phyloP scores from a whole-genome alignment of 1,284 basidiomycete species.

The Macrocystidia cucumis region DNA sequence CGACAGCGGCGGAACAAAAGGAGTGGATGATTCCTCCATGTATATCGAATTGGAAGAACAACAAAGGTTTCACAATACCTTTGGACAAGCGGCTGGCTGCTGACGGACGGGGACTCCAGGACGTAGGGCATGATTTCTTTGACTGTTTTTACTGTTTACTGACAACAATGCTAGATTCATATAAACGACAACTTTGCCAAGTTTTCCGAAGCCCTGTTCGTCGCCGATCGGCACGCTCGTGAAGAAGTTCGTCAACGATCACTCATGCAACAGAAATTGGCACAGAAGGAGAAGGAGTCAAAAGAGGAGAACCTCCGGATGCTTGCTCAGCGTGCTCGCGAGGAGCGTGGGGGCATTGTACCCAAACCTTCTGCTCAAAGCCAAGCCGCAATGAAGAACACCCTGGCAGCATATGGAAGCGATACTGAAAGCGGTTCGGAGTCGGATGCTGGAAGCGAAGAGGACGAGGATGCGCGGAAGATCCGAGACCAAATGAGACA shows the following conservation, averaged over 20 bases:
- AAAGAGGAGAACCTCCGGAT: slow-evolving; percentile 96
- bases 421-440: slow-evolving; percentile 52
- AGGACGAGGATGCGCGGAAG: slow-evolving; percentile 82
- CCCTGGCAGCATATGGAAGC: slow-evolving; percentile 81
- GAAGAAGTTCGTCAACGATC: slow-evolving; percentile 96
- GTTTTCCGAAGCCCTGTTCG: slow-evolving; percentile 92
- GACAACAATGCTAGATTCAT: no score
- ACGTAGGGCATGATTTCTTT: slow-evolving; percentile 53
- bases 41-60: slow-evolving; percentile 99
- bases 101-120: slow-evolving; percentile 94
- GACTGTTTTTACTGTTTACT: slow-evolving; percentile 7
- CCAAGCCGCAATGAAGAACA: slow-evolving; percentile 64
- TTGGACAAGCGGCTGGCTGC: slow-evolving; percentile 97
- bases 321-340: slow-evolving; percentile 91
- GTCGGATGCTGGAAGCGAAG: slow-evolving; percentile 45
- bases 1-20: slow-evolving; percentile 95
- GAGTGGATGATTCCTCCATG: slow-evolving; percentile 99
- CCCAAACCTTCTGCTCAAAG: slow-evolving; percentile 51
- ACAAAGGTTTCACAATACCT: slow-evolving; percentile 99
- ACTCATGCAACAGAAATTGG: slow-evolving; percentile 97
- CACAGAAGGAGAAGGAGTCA: slow-evolving; percentile 94
- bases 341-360: slow-evolving; percentile 82
- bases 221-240: slow-evolving; percentile 96
- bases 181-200: slow-evolving; percentile 99
- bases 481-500: slow-evolving; percentile 87